Base-by-base conservation (phyloP, 768 basidiomycete species). In the Filobasidium wieringae region DNA sequence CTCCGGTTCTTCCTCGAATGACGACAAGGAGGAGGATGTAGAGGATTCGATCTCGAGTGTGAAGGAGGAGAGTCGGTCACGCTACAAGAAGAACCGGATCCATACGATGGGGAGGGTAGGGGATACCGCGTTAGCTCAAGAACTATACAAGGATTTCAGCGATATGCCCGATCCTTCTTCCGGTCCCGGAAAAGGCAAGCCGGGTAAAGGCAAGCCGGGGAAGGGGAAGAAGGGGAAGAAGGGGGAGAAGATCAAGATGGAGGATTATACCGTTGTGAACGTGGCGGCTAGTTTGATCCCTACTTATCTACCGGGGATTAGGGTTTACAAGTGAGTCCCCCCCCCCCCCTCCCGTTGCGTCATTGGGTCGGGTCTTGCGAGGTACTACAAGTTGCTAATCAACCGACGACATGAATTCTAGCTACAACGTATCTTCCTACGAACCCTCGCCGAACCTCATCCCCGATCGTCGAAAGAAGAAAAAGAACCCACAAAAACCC, bases 251-350 rank as follows among this genome's bases (percentile, higher is more conserved):
- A 65, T 80, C 39, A 80, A 84, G 67, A 67, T 82, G 63, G 82
- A 81, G 64, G 78, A 84, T 60, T 88, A 84, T 65, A 81, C 81
- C 3, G 82, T 87, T 33, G 79, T 89, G 61, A 89, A 87, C 68
- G 85, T 88, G 27, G 80, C 80, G 33, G 86, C 90, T 4, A 81
- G 86, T 32, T 82, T 90, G 22, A 85, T 91, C 55, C 88, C 89
- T n/a, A 88, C 88, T 58, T 95, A 86, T 74, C 72, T 86, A 49
- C 88, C 91, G 2, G 80, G 83, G 15, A 82, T 91, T 66, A 77
- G 89, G 63, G 78, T 91, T 12, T 92, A 83, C 75, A 77, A 82
- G 64, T 92, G 58, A 61, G 70, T 67, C n/a, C n/a, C n/a, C n/a
- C n/a, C n/a, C n/a, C n/a, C n/a, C n/a, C n/a, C n/a, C n/a, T n/a